Evolutionary conservation across 768 basidiomycete species (phyloP).

Genomic region (Tephrocybe sp.): DNA sequence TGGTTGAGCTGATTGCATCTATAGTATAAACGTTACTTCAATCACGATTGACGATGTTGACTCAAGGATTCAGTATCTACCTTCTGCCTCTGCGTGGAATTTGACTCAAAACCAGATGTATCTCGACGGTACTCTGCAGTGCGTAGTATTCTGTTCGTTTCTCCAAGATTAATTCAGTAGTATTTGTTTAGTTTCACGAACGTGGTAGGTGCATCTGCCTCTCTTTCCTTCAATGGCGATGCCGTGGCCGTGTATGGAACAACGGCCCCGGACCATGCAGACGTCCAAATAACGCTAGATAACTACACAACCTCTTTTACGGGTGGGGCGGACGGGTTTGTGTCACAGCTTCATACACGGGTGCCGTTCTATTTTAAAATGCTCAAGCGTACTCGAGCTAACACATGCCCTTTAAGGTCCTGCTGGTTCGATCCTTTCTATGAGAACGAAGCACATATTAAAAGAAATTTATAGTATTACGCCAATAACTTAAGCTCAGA

Average conservation of each 20-base stretch:
- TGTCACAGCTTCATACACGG: constrained; percentile 27
- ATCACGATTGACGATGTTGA: constrained; percentile 40
- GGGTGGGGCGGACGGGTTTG: constrained; percentile 33
- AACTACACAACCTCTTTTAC: constrained; percentile 29
- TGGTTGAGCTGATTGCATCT: neutral
- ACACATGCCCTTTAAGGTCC: constrained; percentile 19
- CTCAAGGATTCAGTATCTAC: constrained; percentile 35
- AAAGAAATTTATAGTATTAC: constrained; percentile 33
- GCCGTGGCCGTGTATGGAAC: constrained; percentile 55
- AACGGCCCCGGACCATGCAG: constrained; percentile 47
- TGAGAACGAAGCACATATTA: neutral
- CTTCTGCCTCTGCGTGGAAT: constrained; percentile 34
- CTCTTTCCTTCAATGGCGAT: constrained; percentile 44
- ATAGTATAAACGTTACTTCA: constrained; percentile 22
- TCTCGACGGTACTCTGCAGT: constrained; percentile 43
- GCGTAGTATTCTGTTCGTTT: constrained; percentile 12
- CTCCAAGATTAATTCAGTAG: neutral
- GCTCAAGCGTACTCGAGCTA: neutral
- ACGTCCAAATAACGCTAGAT: constrained; percentile 45
- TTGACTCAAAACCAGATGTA: constrained; percentile 25
- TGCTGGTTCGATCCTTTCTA: constrained; percentile 27
- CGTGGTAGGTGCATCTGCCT: constrained; percentile 36
- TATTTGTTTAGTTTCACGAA: constrained; percentile 34
- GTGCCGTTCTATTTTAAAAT: constrained; percentile 10
- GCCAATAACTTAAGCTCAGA: constrained; percentile 33